phyloP scores from a whole-genome alignment of 176 grass and related monocot species.

The Phyllostachys edulis region DNA sequence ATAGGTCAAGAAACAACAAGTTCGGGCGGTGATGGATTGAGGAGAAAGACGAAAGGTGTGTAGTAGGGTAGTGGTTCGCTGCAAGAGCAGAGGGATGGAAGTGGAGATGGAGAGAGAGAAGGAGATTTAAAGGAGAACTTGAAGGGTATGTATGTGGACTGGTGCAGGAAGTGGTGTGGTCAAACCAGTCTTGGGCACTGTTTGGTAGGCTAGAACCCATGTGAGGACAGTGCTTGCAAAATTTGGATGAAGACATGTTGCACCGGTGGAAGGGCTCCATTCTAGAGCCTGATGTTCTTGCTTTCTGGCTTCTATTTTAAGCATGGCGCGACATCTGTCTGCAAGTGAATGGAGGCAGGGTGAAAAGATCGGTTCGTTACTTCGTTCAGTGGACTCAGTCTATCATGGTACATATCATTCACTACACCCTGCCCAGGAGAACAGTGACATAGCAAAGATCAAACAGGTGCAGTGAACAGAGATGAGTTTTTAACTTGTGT shows the following conservation, averaged over 20 bases:
- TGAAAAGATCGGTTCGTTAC: neutral
- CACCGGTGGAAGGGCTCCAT: conserved; percentile 20
- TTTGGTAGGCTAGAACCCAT: conserved; percentile 17
- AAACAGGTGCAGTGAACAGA: conserved; percentile 3
- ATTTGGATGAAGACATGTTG: conserved; percentile 29
- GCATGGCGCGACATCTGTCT: conserved; percentile 15
- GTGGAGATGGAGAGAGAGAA: conserved; percentile 41
- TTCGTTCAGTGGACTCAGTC: neutral
- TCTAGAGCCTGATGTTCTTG: conserved; percentile 18
- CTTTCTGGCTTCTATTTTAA: conserved; percentile 24
- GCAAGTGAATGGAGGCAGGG: conserved; percentile 1
- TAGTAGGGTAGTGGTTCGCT: conserved; percentile 8
- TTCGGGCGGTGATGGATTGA: conserved; percentile 20
- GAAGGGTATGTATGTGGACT: conserved; percentile 19
- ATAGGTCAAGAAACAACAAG: conserved; percentile 10
- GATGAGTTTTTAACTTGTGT: neutral
- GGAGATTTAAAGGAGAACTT: conserved; percentile 71
- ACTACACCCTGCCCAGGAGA: conserved; percentile 2
- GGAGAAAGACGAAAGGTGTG: conserved; percentile 27
- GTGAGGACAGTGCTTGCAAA: conserved; percentile 25
- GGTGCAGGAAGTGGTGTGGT: conserved; percentile 30
- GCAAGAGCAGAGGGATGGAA: conserved; percentile 32
- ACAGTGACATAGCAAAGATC: conserved; percentile 1
- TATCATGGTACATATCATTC: conserved; percentile 22
- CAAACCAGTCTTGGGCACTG: conserved; percentile 22